Evolutionary conservation across 768 basidiomycete species (phyloP).

Genomic region (Coprinellus aureogranulatus): DNA sequence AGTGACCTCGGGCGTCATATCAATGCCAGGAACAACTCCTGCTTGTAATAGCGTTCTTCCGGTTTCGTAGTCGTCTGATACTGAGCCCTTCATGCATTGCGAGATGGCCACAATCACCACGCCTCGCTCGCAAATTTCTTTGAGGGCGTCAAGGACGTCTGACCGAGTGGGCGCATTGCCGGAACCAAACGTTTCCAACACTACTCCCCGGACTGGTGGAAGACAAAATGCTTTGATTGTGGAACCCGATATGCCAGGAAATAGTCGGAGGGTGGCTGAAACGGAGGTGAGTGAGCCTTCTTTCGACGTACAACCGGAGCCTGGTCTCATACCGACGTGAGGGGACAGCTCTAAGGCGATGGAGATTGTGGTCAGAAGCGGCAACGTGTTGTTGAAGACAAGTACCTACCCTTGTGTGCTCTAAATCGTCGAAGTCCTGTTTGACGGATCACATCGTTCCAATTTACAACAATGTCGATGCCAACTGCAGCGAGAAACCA

Average conservation of each 20-base stretch:
- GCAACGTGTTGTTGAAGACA: too few species aligned
- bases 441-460: conserved; percentile 84
- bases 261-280: conserved; percentile 78
- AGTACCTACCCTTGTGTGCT: conserved; percentile 70
- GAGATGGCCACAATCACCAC: conserved; percentile 89
- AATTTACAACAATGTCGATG: conserved; percentile 86
- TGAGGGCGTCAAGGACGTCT: conserved; percentile 73
- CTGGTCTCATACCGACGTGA: conserved; percentile 65
- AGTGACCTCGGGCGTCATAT: conserved; percentile 93
- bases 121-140: conserved; percentile 78
- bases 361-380: too few species aligned
- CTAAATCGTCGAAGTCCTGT: conserved; percentile 74
- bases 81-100: conserved; percentile 84
- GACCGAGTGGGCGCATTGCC: conserved; percentile 86
- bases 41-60: conserved; percentile 64
- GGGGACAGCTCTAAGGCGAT: conserved; percentile 63
- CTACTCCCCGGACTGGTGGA: conserved; percentile 74
- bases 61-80: conserved; percentile 81
- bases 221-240: conserved; percentile 75
- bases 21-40: conserved; percentile 83
- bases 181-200: conserved; percentile 89
- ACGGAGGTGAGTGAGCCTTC: background rate
- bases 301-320: background rate
- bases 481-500: conserved; percentile 53
- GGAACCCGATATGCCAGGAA: conserved; percentile 78